Percentiles rank a stretch among this genome's conserved stretches.
Evolutionary conservation across 192 early-diverging fungal genomes (phyloP).

Genomic region (Linnemannia zychae): DNA sequence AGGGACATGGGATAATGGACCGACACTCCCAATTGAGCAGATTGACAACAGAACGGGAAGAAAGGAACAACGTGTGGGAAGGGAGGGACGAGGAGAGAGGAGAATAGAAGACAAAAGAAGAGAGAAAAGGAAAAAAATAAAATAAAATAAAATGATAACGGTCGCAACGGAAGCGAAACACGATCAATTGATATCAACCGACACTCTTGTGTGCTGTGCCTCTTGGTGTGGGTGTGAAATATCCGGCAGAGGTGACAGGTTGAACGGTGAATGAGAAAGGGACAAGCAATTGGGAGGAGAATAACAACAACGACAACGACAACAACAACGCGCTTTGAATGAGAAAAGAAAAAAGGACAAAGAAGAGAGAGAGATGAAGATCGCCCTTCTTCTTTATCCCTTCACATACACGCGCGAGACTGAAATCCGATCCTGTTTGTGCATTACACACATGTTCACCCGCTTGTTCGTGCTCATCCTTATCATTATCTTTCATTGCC

Average conservation of each 20-base stretch:
- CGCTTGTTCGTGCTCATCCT: neutral
- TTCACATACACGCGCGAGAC: neutral
- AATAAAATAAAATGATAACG: neutral
- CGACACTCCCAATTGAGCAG: neutral
- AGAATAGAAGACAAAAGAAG: neutral
- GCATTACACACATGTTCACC: neutral
- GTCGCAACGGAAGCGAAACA: neutral
- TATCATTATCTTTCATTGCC: neutral
- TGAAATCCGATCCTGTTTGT: neutral
- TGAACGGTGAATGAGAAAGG: too few relatives aligned
- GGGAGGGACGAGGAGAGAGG: neutral
- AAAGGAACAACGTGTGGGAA: neutral
- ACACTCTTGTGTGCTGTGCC: slow-evolving; percentile 4
- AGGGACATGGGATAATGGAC: neutral
- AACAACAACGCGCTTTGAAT: too few relatives aligned
- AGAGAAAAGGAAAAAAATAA: neutral
- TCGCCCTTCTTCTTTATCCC: too few relatives aligned
- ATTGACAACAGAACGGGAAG: neutral
- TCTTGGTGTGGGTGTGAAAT: neutral
- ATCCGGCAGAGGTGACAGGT: too few relatives aligned
- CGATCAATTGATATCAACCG: neutral
- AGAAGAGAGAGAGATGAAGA: too few relatives aligned
- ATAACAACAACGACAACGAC: too few relatives aligned
- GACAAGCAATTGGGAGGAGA: too few relatives aligned
- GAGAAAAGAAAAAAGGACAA: too few relatives aligned